phyloP scores from a whole-genome alignment of 345 rosid genomes.

The Lumnitzera racemosa region DNA sequence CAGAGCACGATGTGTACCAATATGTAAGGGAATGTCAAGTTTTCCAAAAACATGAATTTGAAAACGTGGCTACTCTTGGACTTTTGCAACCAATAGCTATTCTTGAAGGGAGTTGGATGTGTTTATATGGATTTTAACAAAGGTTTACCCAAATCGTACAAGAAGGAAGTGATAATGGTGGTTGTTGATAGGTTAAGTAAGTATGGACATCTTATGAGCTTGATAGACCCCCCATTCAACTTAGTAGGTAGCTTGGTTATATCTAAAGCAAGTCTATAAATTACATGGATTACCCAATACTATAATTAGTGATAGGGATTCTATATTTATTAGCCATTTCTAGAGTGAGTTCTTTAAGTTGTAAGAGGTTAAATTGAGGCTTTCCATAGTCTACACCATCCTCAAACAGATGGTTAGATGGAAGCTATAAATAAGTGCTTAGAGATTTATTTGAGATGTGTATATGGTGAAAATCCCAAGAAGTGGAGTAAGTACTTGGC shows the following conservation, averaged over 20 bases:
- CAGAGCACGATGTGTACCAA: too few relatives aligned
- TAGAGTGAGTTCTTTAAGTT: too few relatives aligned
- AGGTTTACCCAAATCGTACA: neutral
- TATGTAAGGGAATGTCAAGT: too few relatives aligned
- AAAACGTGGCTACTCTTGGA: too few relatives aligned
- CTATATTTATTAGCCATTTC: too few relatives aligned
- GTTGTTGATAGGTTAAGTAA: neutral
- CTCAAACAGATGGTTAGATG: neutral
- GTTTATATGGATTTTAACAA: constrained; percentile 1
- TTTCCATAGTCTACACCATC: neutral
- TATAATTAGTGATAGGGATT: too few relatives aligned
- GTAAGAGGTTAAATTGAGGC: too few relatives aligned
- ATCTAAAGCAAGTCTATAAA: constrained; percentile 5
- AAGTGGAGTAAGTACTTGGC: neutral
- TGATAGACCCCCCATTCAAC: neutral
- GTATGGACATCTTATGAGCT: neutral
- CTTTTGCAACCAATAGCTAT: too few relatives aligned
- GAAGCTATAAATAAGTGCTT: neutral
- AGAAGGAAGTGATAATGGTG: neutral
- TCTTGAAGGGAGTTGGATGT: neutral
- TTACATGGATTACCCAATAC: constrained; percentile 2
- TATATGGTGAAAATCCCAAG: neutral
- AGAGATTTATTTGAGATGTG: neutral
- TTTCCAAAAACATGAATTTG: too few relatives aligned
- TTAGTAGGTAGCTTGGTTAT: neutral